Conservation (phyloP, 176 grass and related monocot species). For the Pontederia crassipes region DNA sequence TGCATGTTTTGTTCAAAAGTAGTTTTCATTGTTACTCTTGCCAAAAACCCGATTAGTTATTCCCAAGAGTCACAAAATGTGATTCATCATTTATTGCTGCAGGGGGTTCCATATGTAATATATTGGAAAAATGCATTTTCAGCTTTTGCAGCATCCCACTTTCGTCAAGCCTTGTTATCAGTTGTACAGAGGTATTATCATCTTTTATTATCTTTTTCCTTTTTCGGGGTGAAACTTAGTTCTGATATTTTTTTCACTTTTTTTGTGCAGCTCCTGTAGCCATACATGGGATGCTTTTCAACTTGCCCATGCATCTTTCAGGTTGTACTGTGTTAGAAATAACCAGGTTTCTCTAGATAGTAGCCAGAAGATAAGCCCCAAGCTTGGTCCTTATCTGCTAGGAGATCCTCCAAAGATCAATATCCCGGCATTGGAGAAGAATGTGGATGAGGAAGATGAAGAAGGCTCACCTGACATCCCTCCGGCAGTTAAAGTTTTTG, state of each 20-base stretch:
- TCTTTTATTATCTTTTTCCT: not conserved
- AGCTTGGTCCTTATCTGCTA: slow-evolving; percentile 41
- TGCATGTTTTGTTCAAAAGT: too few species aligned
- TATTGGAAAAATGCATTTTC: slow-evolving; percentile 65
- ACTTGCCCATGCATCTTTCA: slow-evolving; percentile 62
- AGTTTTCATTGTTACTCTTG: too few species aligned
- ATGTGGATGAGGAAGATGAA: slow-evolving; percentile 19
- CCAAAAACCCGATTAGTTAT: too few species aligned
- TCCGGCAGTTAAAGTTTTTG: slow-evolving; percentile 43
- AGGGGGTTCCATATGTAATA: slow-evolving; percentile 67
- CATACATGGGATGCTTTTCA: slow-evolving; percentile 81
- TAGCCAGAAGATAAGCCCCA: slow-evolving; percentile 15
- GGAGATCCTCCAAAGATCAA: slow-evolving; percentile 58
- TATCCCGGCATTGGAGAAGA: slow-evolving; percentile 19
- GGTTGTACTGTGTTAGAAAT: slow-evolving; percentile 37
- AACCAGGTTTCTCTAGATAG: slow-evolving; percentile 19
- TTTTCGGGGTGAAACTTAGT: not conserved
- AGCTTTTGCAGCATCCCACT: slow-evolving; percentile 55
- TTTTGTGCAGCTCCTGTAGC: slow-evolving; percentile 52
- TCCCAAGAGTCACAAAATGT: too few species aligned
- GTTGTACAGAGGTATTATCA: slow-evolving; percentile 49
- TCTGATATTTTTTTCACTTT: slow-evolving; percentile 15
- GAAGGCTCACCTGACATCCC: slow-evolving; percentile 29
- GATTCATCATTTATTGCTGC: slow-evolving; percentile 4
- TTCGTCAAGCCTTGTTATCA: slow-evolving; percentile 48